Evolutionary conservation across 148 eudicot genomes (phyloP).

Genomic region (Persicaria maculosa): DNA sequence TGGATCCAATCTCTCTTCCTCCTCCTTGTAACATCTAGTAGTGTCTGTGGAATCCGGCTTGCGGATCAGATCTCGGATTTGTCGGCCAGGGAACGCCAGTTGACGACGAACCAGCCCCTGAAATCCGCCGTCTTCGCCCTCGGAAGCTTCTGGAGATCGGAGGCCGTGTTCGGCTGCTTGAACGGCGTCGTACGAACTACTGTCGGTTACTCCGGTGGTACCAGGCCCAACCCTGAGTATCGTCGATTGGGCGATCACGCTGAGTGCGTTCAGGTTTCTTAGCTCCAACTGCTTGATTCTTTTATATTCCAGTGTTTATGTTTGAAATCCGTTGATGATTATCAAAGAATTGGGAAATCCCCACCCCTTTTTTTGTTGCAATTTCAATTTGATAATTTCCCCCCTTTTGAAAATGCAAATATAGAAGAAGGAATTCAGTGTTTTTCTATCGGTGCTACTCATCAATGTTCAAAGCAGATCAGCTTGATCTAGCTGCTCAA

Average conservation of each 20-base stretch:
- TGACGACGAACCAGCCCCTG: conserved; percentile 21
- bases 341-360: not conserved
- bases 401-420: not conserved
- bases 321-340: not conserved
- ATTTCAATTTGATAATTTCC: not conserved
- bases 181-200: conserved; percentile 78
- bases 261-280: conserved; percentile 66
- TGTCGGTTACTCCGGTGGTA: conserved; percentile 84
- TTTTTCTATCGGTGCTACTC: too few relatives aligned
- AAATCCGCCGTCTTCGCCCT: conserved; percentile 78
- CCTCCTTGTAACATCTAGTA: not conserved
- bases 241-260: conserved; percentile 85
- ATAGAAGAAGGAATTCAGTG: too few relatives aligned
- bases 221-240: conserved; percentile 69
- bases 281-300: not conserved
- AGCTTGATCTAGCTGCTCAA: too few relatives aligned
- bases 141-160: conserved; percentile 98
- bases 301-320: not conserved
- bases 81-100: conserved; percentile 9
- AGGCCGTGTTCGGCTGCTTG: conserved; percentile 79
- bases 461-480: too few relatives aligned
- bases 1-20: not conserved
- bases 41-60: conserved; percentile 32
- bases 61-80: conserved; percentile 50
- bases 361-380: not conserved